phyloP scores from a whole-genome alignment of 768 basidiomycete species.

The Phlegmacium glaucopus region DNA sequence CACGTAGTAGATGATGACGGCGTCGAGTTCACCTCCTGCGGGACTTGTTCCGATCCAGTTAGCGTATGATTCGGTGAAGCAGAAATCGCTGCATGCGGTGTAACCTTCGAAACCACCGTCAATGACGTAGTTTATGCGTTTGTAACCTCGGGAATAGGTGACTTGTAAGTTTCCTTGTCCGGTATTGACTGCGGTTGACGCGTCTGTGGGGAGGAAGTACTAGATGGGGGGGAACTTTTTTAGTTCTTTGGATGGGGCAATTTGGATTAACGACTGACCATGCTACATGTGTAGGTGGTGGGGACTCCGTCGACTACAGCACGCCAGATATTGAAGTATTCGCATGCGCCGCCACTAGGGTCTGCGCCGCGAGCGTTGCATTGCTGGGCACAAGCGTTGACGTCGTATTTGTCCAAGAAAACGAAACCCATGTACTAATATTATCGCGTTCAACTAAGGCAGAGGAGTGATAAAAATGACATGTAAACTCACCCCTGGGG shows the following conservation, averaged over 20 bases:
- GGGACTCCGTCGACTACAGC: constrained; percentile 43
- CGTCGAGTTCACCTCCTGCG: constrained; percentile 35
- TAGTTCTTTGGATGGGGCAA: too few relatives aligned
- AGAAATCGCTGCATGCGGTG: constrained; percentile 36
- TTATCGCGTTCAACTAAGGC: neutral
- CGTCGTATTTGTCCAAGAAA: constrained; percentile 46
- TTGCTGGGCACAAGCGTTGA: constrained; percentile 38
- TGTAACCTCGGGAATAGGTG: constrained; percentile 45
- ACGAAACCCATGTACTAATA: constrained; percentile 49
- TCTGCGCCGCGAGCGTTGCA: constrained; percentile 44
- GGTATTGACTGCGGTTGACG: constrained; percentile 41
- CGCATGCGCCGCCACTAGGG: constrained; percentile 39
- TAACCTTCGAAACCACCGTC: constrained; percentile 46
- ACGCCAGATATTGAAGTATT: constrained; percentile 54
- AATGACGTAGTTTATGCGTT: constrained; percentile 31
- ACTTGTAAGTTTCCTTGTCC: constrained; percentile 45
- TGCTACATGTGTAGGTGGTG: constrained; percentile 47
- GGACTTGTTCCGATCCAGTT: constrained; percentile 40
- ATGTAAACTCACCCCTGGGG: constrained; percentile 34
- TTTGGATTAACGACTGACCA: constrained; percentile 28
- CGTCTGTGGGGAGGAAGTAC: constrained; percentile 44
- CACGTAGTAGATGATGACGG: constrained; percentile 40
- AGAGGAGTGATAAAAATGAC: neutral
- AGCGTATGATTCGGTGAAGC: constrained; percentile 32
- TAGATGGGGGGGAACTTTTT: constrained; percentile 10